Percentiles rank a stretch among this genome's conserved stretches.
Evolutionary conservation across 2,329 filamentous ascomycete species (phyloP).

Genomic region (Penicillium sclerotigenum): DNA sequence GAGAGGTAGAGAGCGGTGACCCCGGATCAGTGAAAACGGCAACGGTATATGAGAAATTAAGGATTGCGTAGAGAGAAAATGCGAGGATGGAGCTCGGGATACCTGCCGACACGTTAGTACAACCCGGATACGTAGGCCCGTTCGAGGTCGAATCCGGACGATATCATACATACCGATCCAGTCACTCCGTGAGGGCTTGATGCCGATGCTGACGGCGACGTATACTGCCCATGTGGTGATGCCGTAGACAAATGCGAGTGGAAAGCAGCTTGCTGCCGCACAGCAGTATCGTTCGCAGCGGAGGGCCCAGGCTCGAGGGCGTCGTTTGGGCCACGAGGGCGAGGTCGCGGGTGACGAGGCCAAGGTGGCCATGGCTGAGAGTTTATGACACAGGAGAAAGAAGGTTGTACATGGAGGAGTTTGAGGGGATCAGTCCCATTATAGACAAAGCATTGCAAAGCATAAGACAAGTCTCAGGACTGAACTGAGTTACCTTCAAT

Average conservation of each 20-base stretch:
- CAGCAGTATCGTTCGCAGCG: constrained; percentile 80
- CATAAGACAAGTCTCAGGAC: not conserved
- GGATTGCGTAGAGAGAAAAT: constrained; percentile 68
- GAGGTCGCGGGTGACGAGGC: constrained; percentile 40
- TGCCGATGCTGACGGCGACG: constrained; percentile 73
- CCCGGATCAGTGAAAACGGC: constrained; percentile 93
- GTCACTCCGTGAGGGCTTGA: constrained; percentile 49
- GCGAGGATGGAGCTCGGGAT: constrained; percentile 59
- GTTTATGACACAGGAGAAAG: constrained; percentile 8
- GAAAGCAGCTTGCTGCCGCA: constrained; percentile 72
- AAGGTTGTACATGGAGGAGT: constrained; percentile 15
- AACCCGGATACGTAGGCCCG: not conserved
- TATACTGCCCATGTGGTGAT: constrained; percentile 93
- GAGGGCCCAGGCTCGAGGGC: constrained; percentile 43
- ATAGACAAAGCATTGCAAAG: constrained; percentile 1
- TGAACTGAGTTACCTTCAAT: not conserved
- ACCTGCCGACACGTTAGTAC: constrained; percentile 26
- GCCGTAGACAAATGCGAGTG: constrained; percentile 83
- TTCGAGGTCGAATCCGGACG: not conserved
- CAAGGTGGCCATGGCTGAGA: constrained; percentile 37
- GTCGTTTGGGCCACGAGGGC: constrained; percentile 41
- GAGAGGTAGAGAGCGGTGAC: constrained; percentile 49
- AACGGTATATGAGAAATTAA: constrained; percentile 85
- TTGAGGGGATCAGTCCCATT: constrained; percentile 8
- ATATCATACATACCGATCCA: constrained; percentile 39